Evolutionary conservation across 1,139 yeast genomes (phyloP), one percentile per base, ranked within the genome.

Genomic region (Hanseniaspora gamundiae): DNA sequence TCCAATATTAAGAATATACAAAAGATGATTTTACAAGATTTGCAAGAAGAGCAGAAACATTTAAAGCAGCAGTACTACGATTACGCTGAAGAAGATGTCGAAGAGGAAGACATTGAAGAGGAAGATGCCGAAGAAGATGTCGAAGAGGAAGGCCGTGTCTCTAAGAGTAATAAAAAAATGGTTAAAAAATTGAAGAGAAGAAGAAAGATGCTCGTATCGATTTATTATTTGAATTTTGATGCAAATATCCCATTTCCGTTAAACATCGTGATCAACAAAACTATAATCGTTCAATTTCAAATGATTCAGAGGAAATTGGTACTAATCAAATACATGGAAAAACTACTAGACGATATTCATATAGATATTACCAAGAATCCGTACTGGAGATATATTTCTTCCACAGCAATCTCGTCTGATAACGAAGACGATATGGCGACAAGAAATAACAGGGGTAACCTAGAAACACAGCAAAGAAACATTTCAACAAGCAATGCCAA

Each of bases 181-280:
- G 59, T 71, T 44, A 55, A 65, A 11, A 54, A 68, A 20, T 64
- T 67, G 38, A 52, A 61, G 3, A 58, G 62, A 31, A 66, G 64
- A 48, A 45, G 7, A 39, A 47, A 19, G 46, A 52, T 41, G 62
- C 63, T 35, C 73, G 77, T 13, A 66, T 75, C 7, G n/a, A 42
- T 42, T 3, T 74, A 80, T 53, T 75, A 75, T 38, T 59, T 87
- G 13, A 82, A 79, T 51, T 66, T 87, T 38, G 83, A 84, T 44
- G 60, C 85, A 30, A 67, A 71, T 24, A 67, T 88, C 19, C 95
- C 96, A 6, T 93, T 86, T 57, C 99, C 99, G 0, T 63, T 87
- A 41, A 86, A 87, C 51, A 67, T 88, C 35, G 69, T 91, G 1
- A 64, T 87, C 2, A 77, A 83, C 22, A 74, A 80, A 48, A 80